Base-by-base conservation (phyloP, 2,329 filamentous ascomycete species). In the Aspergillus arachidicola region DNA sequence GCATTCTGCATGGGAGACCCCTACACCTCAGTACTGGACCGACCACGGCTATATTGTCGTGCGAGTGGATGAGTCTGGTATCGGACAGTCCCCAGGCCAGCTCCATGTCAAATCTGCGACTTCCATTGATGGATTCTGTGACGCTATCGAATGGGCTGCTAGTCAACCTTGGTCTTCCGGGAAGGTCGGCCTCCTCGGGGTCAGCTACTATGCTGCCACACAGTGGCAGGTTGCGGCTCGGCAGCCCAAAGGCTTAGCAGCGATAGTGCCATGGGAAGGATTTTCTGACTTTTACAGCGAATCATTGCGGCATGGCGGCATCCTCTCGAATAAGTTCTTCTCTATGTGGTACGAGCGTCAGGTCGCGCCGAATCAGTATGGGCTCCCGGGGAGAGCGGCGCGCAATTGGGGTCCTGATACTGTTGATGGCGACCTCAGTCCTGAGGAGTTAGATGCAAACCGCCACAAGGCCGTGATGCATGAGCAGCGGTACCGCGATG, bases 1-100 rank as follows among this genome's bases (percentile, higher is more conserved):
- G 11, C 82, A 86, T 69, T 85, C 84, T 0, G 81, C 83, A 5
- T 87, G 85, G 84, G 85, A 87, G 70, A 86, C 84, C 0, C 85
- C 85, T 0, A 82, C 85, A 57, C 85, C 85, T 0, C 77, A 73
- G 2, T 87, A 77, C 72, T 87, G 85, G 85, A 85, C 84, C 0
- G 58, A 64, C 0, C 74, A 84, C 14, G 84, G 83, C 9, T 86
- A 87, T 60, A 83, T 78, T 1, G 73, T 87, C 0, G 81, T 87
- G 21, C 80, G 85, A 0, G 84, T 79, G 0, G 83, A 85, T 63
- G 83, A 85, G 71, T 71, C 77, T 4, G 82, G 83, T 1, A 65
- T 80, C 0, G 38, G 38, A 3, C 38, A 41, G 19, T 41, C 38
- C 7, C 38, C 38, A 19, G 38, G 38, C 2, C 6, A 9, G 19